These are phyloP conservation scores for Carex myosuroides DNA, from an alignment of 176 grass and related monocot species.

Conservation along the genomic window DNA sequence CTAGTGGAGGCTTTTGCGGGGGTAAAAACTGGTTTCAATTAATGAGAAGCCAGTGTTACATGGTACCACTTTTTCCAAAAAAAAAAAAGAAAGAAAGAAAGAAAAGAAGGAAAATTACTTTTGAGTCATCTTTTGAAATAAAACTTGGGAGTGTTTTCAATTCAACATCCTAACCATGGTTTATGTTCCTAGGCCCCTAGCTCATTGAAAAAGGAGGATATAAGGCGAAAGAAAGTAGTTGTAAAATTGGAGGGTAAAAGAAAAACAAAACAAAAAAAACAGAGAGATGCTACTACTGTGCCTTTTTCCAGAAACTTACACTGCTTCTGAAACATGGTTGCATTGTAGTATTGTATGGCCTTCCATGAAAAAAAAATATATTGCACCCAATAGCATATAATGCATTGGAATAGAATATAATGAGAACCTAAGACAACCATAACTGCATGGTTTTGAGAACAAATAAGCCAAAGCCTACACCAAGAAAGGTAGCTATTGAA, in stretches of 20 bases:
- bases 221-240: neutral
- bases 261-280: neutral
- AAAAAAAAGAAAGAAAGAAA: neutral
- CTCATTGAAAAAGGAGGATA: neutral
- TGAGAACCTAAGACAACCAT: neutral
- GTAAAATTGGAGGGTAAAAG: neutral
- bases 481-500: conserved; percentile 61
- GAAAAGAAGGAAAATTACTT: neutral
- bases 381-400: neutral
- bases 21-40: too few species aligned
- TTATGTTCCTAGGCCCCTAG: neutral
- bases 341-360: neutral
- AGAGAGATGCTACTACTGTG: neutral
- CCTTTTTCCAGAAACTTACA: neutral
- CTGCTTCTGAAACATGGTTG: neutral
- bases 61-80: neutral
- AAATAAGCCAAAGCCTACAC: conserved; percentile 59
- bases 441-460: conserved; percentile 38
- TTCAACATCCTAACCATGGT: neutral
- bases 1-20: too few species aligned
- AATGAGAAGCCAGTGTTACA: neutral
- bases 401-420: neutral
- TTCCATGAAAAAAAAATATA: neutral
- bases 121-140: neutral
- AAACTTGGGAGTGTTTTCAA: neutral